These are phyloP conservation scores for Bipolaris victoriae DNA, from an alignment of 2,329 filamentous ascomycete species.

Conservation along the genomic window DNA sequence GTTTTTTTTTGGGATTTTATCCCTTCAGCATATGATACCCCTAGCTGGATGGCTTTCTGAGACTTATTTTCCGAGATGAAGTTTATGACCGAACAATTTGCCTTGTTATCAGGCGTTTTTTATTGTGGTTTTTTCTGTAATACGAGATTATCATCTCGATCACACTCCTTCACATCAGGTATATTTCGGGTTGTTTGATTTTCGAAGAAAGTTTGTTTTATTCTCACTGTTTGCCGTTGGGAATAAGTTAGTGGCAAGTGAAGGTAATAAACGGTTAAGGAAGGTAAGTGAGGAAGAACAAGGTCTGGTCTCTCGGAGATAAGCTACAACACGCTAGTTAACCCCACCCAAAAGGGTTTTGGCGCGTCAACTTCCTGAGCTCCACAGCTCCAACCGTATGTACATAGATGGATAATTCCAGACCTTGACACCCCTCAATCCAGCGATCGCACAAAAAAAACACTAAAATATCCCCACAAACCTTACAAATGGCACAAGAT, in stretches of 20 bases:
- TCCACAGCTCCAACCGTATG: neutral
- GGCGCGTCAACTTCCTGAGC: slow-evolving; percentile 11
- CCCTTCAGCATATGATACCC: slow-evolving; percentile 6
- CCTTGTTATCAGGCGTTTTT: neutral
- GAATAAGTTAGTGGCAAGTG: no score
- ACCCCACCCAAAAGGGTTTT: slow-evolving; percentile 29
- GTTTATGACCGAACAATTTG: no score
- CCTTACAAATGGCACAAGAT: neutral
- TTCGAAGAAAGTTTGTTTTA: no score
- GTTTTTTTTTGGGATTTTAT: neutral
- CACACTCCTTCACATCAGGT: no score
- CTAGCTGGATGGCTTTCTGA: neutral
- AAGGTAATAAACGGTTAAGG: no score
- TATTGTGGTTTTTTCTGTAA: neutral
- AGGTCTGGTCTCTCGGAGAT: slow-evolving; percentile 9
- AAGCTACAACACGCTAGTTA: slow-evolving; percentile 27
- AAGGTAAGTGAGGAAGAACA: neutral
- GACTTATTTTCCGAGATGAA: neutral
- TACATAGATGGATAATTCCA: no score
- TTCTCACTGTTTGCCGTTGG: no score
- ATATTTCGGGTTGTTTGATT: no score
- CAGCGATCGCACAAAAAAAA: neutral
- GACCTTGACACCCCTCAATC: neutral
- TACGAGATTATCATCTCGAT: no score
- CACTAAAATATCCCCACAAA: neutral